Evolutionary conservation across 2,329 filamentous ascomycete genomes (phyloP).

Genomic region (Cladosporium sp.): DNA sequence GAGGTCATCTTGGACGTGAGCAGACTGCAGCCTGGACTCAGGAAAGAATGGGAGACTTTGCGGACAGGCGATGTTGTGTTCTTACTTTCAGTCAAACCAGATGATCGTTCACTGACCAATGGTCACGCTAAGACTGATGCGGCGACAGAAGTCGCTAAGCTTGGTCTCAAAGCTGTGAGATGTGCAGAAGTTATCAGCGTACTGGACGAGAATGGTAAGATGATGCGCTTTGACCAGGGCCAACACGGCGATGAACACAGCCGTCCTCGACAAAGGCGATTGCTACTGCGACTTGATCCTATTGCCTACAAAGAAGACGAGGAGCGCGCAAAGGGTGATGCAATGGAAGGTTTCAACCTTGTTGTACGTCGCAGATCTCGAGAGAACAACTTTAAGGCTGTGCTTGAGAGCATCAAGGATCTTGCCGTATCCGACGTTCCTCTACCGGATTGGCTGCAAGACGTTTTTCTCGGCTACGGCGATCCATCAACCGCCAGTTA

Average conservation of each 20-base stretch:
- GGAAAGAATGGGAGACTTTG: conserved; percentile 85
- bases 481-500: conserved; percentile 86
- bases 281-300: conserved; percentile 79
- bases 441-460: conserved; percentile 86
- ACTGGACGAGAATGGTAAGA: conserved; percentile 76
- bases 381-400: conserved; percentile 96
- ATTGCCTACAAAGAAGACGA: conserved; percentile 73
- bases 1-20: conserved; percentile 83
- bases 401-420: conserved; percentile 85
- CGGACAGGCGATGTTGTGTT: conserved; percentile 87
- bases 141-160: conserved; percentile 50
- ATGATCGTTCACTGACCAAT: conserved; percentile 51
- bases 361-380: conserved; percentile 76
- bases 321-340: conserved; percentile 63
- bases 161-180: conserved; percentile 68
- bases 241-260: conserved; percentile 56
- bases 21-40: conserved; percentile 68
- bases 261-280: conserved; percentile 59
- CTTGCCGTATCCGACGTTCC: conserved; percentile 81
- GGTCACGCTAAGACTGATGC: conserved; percentile 43
- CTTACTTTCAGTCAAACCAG: conserved; percentile 69
- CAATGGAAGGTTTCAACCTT: conserved; percentile 82
- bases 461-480: conserved; percentile 96
- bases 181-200: conserved; percentile 83
- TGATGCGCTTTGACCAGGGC: conserved; percentile 57